Evolutionary conservation across 108 stramenopile species (phyloP).

Genomic region (Epithemia pelagica): DNA sequence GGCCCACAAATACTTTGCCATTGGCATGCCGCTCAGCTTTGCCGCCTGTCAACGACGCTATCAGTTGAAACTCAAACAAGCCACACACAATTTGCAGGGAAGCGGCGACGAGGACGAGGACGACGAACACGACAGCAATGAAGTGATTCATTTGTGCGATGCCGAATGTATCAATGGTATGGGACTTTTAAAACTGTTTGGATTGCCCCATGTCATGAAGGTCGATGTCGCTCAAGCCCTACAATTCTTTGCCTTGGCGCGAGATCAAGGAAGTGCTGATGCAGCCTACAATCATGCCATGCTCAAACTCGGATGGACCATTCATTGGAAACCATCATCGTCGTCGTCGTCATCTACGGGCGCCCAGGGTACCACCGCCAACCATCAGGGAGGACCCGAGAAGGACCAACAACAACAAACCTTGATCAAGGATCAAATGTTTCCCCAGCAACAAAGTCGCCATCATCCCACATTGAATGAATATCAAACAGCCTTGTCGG

Average conservation of each 20-base stretch:
- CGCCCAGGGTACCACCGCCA: not conserved
- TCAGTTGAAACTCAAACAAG: constrained; percentile 14
- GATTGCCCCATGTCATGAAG: constrained; percentile 40
- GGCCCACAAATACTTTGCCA: constrained; percentile 50
- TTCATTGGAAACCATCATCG: not conserved
- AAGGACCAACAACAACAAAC: too few species aligned
- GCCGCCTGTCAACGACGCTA: constrained; percentile 41
- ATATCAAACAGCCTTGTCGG: constrained; percentile 21
- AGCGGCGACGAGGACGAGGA: constrained; percentile 10
- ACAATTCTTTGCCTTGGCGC: constrained; percentile 58
- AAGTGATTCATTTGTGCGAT: constrained; percentile 48
- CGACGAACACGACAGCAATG: constrained; percentile 13
- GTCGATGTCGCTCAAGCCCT: constrained; percentile 44
- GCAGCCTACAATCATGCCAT: constrained; percentile 76
- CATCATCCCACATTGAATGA: constrained; percentile 2
- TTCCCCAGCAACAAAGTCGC: not conserved
- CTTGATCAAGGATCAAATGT: not conserved
- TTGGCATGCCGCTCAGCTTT: constrained; percentile 56
- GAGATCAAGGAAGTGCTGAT: constrained; percentile 67
- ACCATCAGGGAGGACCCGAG: not conserved
- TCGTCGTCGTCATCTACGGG: not conserved
- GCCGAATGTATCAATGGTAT: constrained; percentile 59
- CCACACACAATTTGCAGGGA: not conserved
- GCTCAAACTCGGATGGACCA: constrained; percentile 81
- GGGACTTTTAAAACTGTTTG: constrained; percentile 65